Percentiles rank a stretch among this genome's conserved stretches.
Evolutionary conservation across 805 yeast genomes (phyloP).

Genomic region (Osmozyma mogii): DNA sequence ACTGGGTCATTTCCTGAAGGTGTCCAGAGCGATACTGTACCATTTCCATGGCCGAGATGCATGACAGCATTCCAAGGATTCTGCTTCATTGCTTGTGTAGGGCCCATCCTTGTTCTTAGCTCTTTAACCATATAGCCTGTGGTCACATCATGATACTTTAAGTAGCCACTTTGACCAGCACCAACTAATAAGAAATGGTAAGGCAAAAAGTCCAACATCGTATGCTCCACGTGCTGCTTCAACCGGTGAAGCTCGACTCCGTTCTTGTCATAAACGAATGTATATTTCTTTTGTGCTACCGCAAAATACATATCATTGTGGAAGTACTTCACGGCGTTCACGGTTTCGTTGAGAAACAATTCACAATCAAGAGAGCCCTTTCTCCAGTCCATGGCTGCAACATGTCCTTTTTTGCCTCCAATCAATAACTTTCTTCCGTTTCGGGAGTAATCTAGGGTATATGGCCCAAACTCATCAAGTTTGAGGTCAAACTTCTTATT

Average conservation of each 20-base stretch:
- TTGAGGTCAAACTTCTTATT: constrained; percentile 68
- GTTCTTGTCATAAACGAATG: constrained; percentile 82
- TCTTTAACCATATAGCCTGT: constrained; percentile 86
- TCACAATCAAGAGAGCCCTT: constrained; percentile 77
- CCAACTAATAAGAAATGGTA: constrained; percentile 84
- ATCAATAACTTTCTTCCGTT: constrained; percentile 81
- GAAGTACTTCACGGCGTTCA: constrained; percentile 80
- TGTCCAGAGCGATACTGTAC: constrained; percentile 89
- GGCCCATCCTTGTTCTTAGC: constrained; percentile 80
- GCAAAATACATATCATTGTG: constrained; percentile 94
- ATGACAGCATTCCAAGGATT: constrained; percentile 95
- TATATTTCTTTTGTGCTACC: constrained; percentile 92
- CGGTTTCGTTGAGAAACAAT: constrained; percentile 78
- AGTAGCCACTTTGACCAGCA: constrained; percentile 82
- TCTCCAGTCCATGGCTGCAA: constrained; percentile 95
- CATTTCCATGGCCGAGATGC: constrained; percentile 89
- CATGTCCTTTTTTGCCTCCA: constrained; percentile 90
- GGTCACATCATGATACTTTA: constrained; percentile 91
- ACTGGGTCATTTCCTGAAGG: constrained; percentile 82
- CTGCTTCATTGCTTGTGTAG: constrained; percentile 79
- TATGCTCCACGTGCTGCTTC: constrained; percentile 83
- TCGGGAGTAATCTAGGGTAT: constrained; percentile 69
- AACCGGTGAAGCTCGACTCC: constrained; percentile 90
- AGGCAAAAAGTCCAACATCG: constrained; percentile 79
- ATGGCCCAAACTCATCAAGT: constrained; percentile 80